A percentile compares a stretch with the other conserved stretches of the same genome.
phyloP scores from a whole-genome alignment of 768 basidiomycete species.

The Hericium alpestre region DNA sequence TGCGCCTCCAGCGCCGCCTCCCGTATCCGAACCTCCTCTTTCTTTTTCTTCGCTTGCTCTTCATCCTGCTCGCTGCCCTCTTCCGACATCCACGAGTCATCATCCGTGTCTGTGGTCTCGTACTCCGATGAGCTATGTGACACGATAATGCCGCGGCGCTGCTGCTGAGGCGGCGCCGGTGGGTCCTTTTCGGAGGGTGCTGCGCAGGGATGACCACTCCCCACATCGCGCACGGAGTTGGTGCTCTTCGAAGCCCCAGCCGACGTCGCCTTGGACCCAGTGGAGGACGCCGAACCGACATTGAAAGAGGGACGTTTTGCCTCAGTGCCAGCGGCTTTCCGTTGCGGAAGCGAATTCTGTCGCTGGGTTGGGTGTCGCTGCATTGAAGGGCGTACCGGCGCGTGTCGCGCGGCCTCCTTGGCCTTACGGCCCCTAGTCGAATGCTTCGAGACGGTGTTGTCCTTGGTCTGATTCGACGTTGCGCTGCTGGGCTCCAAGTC shows the following conservation, averaged over 20 bases:
- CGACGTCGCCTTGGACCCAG: conserved; percentile 24
- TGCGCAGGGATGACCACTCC: not conserved
- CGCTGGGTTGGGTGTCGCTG: not conserved
- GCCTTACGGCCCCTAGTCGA: conserved; percentile 13
- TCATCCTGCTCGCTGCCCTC: conserved; percentile 35
- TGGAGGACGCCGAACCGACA: conserved; percentile 51
- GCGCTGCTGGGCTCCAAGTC: conserved; percentile 24
- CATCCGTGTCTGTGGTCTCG: conserved; percentile 40
- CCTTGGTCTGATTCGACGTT: conserved; percentile 23
- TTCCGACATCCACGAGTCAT: conserved; percentile 50
- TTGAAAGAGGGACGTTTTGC: conserved; percentile 34
- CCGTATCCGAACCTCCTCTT: conserved; percentile 21
- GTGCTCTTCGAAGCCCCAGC: not conserved
- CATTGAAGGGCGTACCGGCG: conserved; percentile 6
- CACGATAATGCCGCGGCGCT: conserved; percentile 32
- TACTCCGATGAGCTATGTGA: conserved; percentile 37
- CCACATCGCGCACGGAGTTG: not conserved
- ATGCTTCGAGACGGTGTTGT: conserved; percentile 17
- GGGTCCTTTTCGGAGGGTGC: not conserved
- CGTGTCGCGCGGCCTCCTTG: conserved; percentile 6
- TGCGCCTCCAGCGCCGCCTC: conserved; percentile 55
- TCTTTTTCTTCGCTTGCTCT: conserved; percentile 14
- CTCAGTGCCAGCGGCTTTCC: conserved; percentile 13
- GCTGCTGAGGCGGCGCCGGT: not conserved
- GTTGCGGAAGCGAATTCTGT: conserved; percentile 2